A percentile compares a stretch with the other conserved stretches of the same genome.
phyloP scores from a whole-genome alignment of 176 grass and related monocot genomes.

The Triticum timopheevii region DNA sequence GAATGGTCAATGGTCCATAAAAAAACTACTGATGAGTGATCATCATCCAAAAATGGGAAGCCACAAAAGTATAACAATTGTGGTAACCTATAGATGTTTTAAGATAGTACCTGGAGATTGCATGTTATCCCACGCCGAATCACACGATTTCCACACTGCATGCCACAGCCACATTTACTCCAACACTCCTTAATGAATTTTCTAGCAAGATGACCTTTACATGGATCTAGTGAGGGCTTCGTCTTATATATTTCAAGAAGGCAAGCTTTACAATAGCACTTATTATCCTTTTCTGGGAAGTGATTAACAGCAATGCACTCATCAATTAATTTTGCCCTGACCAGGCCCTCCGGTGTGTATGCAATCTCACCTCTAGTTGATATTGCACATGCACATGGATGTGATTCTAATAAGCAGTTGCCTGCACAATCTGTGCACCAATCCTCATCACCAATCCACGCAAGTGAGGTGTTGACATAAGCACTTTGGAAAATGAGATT shows the following conservation, averaged over 20 bases:
- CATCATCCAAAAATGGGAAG: background rate
- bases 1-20: background rate
- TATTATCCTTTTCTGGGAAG: constrained; percentile 47
- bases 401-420: constrained; percentile 54
- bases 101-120: constrained; percentile 57
- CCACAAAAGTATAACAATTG: background rate
- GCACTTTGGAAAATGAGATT: constrained; percentile 67
- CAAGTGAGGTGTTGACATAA: constrained; percentile 58
- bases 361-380: constrained; percentile 57
- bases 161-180: constrained; percentile 80
- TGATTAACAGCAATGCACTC: constrained; percentile 46
- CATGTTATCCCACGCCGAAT: constrained; percentile 59
- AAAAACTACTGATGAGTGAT: background rate
- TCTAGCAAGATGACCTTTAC: constrained; percentile 71
- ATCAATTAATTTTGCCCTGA: constrained; percentile 65
- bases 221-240: constrained; percentile 30
- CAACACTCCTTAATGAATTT: constrained; percentile 93
- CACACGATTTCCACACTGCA: constrained; percentile 74
- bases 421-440: constrained; percentile 71
- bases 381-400: constrained; percentile 71
- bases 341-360: constrained; percentile 61
- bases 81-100: background rate
- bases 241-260: constrained; percentile 60
- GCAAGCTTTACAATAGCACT: constrained; percentile 60
- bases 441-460: constrained; percentile 67